Base-by-base conservation (phyloP, 805 yeast species). In the Metschnikowia colocasiae region DNA sequence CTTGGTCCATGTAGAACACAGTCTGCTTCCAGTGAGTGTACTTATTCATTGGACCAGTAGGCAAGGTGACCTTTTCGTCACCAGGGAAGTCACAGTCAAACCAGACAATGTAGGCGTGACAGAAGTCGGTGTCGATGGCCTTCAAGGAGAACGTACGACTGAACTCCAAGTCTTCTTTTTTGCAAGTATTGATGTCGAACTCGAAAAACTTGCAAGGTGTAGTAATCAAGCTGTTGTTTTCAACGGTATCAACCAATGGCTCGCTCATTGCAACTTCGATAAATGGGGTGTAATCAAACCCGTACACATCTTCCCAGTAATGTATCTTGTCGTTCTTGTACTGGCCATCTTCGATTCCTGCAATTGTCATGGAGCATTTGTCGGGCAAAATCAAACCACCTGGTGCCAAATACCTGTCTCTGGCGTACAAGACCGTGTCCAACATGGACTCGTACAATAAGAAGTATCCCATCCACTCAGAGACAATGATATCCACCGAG, bases 381-480 rank as follows among this genome's bases (percentile, higher is more conserved):
- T 94, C 97, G 41, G 99, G 99, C 75, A 92, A 83, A 57, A 94
- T 89, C 56, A 92, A 75, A 12, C 99, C 99, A 43, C 87, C 96
- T 59, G 78, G 75, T 35, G 73, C 82, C 51, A 87, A 74, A 67
- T 90, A 95, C 64, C 78, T 82, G 70, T 94, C 99, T 70, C 99
- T 81, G 30, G 99, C 99, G 58, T 80, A 81, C 56, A 94, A 73
- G 23, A 94, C 99, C 23, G 98, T 89, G 68, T 94, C 98, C 65
- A 94, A 78, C 99, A 94, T 94, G 51, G 96, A 87, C 76, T 94
- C 99, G 65, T 92, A 94, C 47, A 95, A 76, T 57, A 95, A 69
- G 62, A 94, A 94, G 68, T 94, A 94, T 15, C 99, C 99, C 99
- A 94, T 94, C 99, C 99, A 94, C 69, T 94, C 99, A 54, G 94